phyloP scores from a whole-genome alignment of 345 rosid species.

The Boechera retrofracta region DNA sequence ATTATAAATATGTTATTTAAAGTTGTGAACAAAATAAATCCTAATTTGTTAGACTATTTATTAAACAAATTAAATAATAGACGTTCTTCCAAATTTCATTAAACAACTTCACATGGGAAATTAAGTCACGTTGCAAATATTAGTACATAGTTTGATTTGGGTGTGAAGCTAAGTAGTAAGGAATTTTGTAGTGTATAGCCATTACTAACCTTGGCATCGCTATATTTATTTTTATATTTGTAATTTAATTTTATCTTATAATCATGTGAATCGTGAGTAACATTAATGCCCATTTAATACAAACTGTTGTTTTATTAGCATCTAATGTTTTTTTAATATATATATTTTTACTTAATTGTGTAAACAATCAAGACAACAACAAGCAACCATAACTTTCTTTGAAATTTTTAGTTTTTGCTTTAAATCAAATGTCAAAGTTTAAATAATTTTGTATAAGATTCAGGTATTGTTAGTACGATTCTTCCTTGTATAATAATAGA shows the following conservation, averaged over 20 bases:
- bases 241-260: neutral
- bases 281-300: neutral
- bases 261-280: constrained; percentile 15
- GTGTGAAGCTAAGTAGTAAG: constrained; percentile 17
- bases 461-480: neutral
- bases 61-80: constrained; percentile 24
- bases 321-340: too few species aligned
- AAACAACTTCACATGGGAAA: constrained; percentile 43
- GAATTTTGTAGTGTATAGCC: constrained; percentile 21
- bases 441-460: neutral
- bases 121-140: constrained; percentile 31
- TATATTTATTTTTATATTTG: neutral
- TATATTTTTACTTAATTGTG: too few species aligned
- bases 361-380: neutral
- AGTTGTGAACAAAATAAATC: neutral
- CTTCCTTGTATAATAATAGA: neutral
- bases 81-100: constrained; percentile 43
- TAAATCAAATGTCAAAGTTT: neutral
- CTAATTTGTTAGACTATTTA: constrained; percentile 10
- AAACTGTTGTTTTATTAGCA: too few species aligned
- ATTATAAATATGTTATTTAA: constrained; percentile 1
- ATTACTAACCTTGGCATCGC: constrained; percentile 29
- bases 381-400: neutral
- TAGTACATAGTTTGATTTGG: constrained; percentile 26
- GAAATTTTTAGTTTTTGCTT: neutral